Conservation (phyloP, 2,329 filamentous ascomycete genomes). For the Nemania abortiva region DNA sequence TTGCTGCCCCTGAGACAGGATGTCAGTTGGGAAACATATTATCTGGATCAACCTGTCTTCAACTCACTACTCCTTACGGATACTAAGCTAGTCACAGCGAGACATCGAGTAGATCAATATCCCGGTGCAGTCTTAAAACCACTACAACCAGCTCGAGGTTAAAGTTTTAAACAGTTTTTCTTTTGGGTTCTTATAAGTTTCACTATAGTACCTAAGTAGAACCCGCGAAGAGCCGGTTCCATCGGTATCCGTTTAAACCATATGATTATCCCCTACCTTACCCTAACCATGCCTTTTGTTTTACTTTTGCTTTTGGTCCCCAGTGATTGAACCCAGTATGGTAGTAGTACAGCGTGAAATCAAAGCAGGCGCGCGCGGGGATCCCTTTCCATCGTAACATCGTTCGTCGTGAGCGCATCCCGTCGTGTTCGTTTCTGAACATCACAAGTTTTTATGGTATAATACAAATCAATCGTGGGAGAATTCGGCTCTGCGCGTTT, state of each 20-base stretch:
- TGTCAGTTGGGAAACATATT: not conserved
- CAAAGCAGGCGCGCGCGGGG: not conserved
- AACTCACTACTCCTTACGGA: not conserved
- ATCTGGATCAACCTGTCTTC: not conserved
- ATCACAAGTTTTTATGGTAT: conserved; percentile 16
- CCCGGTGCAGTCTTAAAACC: not conserved
- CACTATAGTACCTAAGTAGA: not conserved
- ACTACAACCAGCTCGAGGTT: not conserved
- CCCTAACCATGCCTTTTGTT: not conserved
- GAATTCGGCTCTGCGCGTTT: not conserved
- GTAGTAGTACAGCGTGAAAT: conserved; percentile 24
- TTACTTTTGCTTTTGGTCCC: not conserved
- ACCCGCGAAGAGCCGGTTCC: not conserved
- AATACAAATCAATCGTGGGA: conserved; percentile 29
- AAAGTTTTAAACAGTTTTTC: not conserved
- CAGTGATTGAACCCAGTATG: conserved; percentile 1
- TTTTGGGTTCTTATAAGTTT: not conserved
- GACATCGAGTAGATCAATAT: not conserved
- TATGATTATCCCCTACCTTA: not conserved
- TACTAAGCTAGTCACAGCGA: not conserved
- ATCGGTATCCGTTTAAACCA: conserved; percentile 6
- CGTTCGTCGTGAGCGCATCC: conserved; percentile 13
- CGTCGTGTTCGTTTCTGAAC: conserved; percentile 16
- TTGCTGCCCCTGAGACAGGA: not conserved
- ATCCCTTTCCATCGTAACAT: conserved; percentile 27